Evolutionary conservation across 441 rosid species (phyloP).

Genomic region (Adansonia grandidieri): DNA sequence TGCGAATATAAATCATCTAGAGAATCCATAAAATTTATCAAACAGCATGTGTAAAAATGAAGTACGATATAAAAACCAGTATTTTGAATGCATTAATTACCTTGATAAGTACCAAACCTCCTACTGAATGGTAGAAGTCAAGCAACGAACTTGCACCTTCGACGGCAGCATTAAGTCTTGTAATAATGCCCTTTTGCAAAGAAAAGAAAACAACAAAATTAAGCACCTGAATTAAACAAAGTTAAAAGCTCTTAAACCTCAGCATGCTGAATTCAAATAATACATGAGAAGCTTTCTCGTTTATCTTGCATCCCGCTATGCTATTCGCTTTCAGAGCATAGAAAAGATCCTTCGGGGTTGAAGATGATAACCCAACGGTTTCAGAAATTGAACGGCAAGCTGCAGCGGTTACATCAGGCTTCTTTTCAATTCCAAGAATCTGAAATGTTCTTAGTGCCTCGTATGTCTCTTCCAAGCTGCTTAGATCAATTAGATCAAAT

Average conservation of each 20-base stretch:
- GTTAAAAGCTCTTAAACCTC: background rate
- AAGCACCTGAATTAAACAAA: constrained; percentile 9
- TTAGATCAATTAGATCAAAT: background rate
- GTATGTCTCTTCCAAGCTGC: constrained; percentile 76
- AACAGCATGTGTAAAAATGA: background rate
- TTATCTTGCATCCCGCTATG: constrained; percentile 57
- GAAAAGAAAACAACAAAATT: constrained; percentile 15
- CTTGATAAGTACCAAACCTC: constrained; percentile 77
- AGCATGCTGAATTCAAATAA: constrained; percentile 5
- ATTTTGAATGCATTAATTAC: constrained; percentile 41
- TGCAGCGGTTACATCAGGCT: constrained; percentile 49
- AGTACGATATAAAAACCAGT: background rate
- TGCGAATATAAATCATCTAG: background rate
- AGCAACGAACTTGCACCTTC: constrained; percentile 69
- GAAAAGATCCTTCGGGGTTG: constrained; percentile 64
- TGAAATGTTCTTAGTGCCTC: constrained; percentile 81
- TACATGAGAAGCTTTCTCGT: constrained; percentile 62
- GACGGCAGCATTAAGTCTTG: constrained; percentile 65
- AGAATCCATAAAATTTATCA: background rate
- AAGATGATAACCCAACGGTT: constrained; percentile 60
- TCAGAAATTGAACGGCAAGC: constrained; percentile 58
- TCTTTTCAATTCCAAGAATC: constrained; percentile 68
- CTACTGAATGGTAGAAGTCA: constrained; percentile 74
- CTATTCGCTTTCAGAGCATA: constrained; percentile 72
- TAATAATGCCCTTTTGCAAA: constrained; percentile 54